A percentile compares a stretch with the other conserved stretches of the same genome.
These are phyloP conservation scores for Lactarius indigo DNA, from an alignment of 768 basidiomycete species.

Conservation along the genomic window DNA sequence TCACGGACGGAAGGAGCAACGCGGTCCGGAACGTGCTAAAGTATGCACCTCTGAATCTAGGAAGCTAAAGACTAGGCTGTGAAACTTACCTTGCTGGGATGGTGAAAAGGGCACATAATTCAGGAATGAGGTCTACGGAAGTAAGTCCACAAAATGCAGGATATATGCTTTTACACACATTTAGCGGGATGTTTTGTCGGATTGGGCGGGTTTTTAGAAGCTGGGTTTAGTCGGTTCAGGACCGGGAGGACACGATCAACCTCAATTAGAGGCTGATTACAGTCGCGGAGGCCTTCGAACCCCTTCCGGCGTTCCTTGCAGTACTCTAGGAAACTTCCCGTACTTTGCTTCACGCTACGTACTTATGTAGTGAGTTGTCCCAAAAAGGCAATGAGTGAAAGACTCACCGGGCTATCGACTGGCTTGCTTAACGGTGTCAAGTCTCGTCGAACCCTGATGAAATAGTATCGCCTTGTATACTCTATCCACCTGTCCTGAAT, in stretches of 20 bases:
- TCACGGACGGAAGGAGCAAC: conserved; percentile 70
- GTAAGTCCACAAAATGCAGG: conserved; percentile 1
- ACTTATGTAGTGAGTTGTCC: conserved; percentile 10
- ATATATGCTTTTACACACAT: conserved; percentile 42
- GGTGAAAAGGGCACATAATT: conserved; percentile 67
- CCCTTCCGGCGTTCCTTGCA: conserved; percentile 59
- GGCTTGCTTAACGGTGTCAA: conserved; percentile 72
- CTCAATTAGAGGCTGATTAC: conserved; percentile 70
- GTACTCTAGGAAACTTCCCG: conserved; percentile 62
- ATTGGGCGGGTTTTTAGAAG: conserved; percentile 38
- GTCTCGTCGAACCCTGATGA: conserved; percentile 55
- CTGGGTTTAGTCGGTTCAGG: conserved; percentile 59
- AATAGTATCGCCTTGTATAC: conserved; percentile 68
- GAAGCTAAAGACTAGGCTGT: background rate
- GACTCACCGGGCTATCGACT: conserved; percentile 55
- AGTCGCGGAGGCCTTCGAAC: conserved; percentile 57
- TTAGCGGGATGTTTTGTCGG: conserved; percentile 47
- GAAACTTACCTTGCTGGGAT: conserved; percentile 62
- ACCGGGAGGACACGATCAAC: conserved; percentile 49
- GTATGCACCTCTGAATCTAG: background rate
- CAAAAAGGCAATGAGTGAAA: background rate
- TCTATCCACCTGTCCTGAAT: conserved; percentile 77
- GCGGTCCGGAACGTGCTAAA: conserved; percentile 64
- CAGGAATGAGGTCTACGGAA: conserved; percentile 42
- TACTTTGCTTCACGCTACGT: conserved; percentile 59